A percentile compares a stretch with the other conserved stretches of the same genome.
phyloP scores from a whole-genome alignment of 1,284 basidiomycete genomes.

The Melampsora americana region DNA sequence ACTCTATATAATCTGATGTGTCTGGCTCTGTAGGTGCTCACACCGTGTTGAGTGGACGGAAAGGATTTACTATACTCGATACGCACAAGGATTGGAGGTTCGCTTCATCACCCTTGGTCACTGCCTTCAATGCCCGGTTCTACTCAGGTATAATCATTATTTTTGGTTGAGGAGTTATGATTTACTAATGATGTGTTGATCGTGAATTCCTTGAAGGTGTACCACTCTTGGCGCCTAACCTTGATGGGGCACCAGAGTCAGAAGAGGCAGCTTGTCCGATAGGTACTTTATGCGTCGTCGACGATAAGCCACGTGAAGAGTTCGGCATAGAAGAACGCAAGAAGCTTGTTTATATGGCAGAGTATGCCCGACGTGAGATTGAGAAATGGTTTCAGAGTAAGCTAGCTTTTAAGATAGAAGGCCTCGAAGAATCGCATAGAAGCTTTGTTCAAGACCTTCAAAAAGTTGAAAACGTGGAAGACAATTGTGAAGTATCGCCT shows the following conservation, averaged over 20 bases:
- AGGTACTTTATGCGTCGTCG: slow-evolving; percentile 33
- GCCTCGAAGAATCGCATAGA: not conserved
- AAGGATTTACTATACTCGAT: slow-evolving; percentile 11
- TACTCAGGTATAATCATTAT: slow-evolving; percentile 10
- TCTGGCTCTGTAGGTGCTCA: not conserved
- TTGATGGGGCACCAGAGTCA: slow-evolving; percentile 21
- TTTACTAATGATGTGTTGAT: slow-evolving; percentile 14
- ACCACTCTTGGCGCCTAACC: slow-evolving; percentile 22
- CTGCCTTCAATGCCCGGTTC: not conserved
- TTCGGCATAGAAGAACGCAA: slow-evolving; percentile 26
- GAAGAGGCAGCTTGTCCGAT: slow-evolving; percentile 29
- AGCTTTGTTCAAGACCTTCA: slow-evolving; percentile 9
- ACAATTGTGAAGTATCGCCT: not conserved
- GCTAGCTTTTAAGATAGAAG: slow-evolving; percentile 4
- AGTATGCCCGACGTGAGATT: slow-evolving; percentile 30
- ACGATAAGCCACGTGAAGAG: slow-evolving; percentile 11
- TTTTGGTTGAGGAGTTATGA: slow-evolving; percentile 9
- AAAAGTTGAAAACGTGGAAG: not conserved
- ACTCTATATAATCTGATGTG: not conserved
- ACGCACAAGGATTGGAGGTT: slow-evolving; percentile 6
- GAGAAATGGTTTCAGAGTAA: slow-evolving; percentile 24
- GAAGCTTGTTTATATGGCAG: slow-evolving; percentile 37
- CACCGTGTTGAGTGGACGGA: not conserved
- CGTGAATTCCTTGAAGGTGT: slow-evolving; percentile 19
- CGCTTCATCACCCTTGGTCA: not conserved